Conservation (phyloP, 1,284 basidiomycete species). For the Microbotryomycetes sp. region DNA sequence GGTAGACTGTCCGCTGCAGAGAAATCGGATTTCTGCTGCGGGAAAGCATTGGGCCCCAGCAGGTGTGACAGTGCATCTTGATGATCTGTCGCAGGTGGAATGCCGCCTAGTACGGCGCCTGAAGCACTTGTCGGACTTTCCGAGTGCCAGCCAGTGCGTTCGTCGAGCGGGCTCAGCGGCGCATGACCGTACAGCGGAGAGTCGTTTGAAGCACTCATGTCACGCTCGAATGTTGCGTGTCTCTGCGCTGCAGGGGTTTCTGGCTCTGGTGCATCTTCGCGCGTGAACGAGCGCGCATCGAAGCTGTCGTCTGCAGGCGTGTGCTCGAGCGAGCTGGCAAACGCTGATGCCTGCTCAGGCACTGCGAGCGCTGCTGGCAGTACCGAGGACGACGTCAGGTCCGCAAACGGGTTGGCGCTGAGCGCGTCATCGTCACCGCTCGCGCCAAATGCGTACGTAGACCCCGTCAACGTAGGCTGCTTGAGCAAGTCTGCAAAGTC, state of each 20-base stretch:
- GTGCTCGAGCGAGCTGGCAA: not conserved
- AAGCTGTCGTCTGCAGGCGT: not conserved
- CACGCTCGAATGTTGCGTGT: not conserved
- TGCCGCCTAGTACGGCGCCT: not conserved
- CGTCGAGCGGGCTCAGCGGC: not conserved
- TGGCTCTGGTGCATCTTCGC: constrained; percentile 20
- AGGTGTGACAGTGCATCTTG: constrained; percentile 16
- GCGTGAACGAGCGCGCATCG: constrained; percentile 1
- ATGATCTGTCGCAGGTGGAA: not conserved
- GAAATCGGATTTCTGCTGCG: constrained; percentile 6
- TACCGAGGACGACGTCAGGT: constrained; percentile 6
- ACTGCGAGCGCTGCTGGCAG: not conserved
- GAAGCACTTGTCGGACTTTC: not conserved
- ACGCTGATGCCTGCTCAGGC: not conserved
- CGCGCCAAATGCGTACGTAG: constrained; percentile 2
- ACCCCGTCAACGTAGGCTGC: not conserved
- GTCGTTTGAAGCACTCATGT: not conserved
- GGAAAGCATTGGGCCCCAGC: constrained; percentile 21
- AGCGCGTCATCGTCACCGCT: constrained; percentile 16
- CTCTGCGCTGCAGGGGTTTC: constrained; percentile 12
- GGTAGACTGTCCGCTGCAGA: not conserved
- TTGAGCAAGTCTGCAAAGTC: constrained; percentile 19
- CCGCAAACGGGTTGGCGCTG: constrained; percentile 23
- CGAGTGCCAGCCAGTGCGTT: not conserved
- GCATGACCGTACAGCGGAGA: not conserved